Base-by-base conservation (phyloP, 331 rosid genomes). In the Pyrus hybrid region DNA sequence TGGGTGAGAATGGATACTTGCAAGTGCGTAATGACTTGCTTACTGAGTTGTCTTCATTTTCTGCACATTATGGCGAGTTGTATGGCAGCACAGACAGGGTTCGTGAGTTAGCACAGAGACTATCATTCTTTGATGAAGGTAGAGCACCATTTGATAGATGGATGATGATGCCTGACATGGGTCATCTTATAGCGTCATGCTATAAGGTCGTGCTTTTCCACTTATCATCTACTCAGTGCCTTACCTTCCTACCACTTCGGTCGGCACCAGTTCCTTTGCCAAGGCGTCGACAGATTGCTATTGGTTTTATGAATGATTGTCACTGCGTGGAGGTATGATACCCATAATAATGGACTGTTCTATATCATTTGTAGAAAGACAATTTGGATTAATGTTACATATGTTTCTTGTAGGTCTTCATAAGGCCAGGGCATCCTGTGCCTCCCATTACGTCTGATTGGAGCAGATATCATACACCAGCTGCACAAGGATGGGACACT, bases 1-100 rank as follows among this genome's bases (percentile, higher is more conserved):
- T 71, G 49, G 75, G 64, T 14, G 75, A 29, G 64, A 54, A 54
- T 53, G 75, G 64, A 3, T 71, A 53, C 49, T 71, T 71, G 75
- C 75, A 71, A 32, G 75, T 71, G 30, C 45, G 65, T 16, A 71
- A 71, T 56, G 75, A 71, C 65, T 41, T 71, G 60, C 75, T 71
- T 10, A 54, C 64, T 71, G 75, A 71, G 63, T 54, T 71, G 32
- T 71, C 75, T 53, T n/a, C 75, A 5, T 71, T n/a, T 53, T 71
- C 75, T 53, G 65, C 22, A 0, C 75, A 71, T 54, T 71, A 71
- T 30, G 65, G 65, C 2, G 75, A 54, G 64, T 17, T 71, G 23
- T 71, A 53, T 32, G 65, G 75, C 65, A 51, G 28, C 28, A 14
- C 29, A 30, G 75, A 71, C 30, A 71, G 51, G 49, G 75, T 71